Percentiles rank a stretch among this genome's conserved stretches.
These are phyloP conservation scores for Dactylellina leptospora DNA, from an alignment of 2,329 filamentous ascomycete genomes.

Conservation along the genomic window DNA sequence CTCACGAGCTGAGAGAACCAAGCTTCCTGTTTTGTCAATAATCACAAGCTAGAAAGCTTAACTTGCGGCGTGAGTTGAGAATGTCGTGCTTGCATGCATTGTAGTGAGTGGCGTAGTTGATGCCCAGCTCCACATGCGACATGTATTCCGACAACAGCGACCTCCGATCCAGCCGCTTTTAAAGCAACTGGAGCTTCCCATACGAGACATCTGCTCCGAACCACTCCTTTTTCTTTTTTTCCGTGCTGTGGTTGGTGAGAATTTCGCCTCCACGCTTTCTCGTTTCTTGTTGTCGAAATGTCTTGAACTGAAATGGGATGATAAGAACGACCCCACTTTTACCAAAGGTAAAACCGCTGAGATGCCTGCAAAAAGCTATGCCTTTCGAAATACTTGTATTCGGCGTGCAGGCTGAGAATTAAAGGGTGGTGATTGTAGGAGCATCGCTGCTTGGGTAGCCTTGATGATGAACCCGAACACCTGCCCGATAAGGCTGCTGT, in stretches of 20 bases:
- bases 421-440: too few species aligned
- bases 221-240: too few species aligned
- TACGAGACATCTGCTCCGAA: slow-evolving; percentile 21
- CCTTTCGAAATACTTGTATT: background rate
- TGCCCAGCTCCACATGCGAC: background rate
- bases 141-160: background rate
- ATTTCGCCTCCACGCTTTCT: background rate
- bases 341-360: background rate
- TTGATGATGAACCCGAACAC: slow-evolving; percentile 10
- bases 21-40: too few species aligned
- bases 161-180: background rate
- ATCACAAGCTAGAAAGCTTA: slow-evolving; percentile 21
- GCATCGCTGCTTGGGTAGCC: slow-evolving; percentile 16
- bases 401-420: background rate
- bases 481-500: slow-evolving; percentile 43
- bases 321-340: slow-evolving; percentile 5
- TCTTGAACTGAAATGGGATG: background rate
- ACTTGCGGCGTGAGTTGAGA: background rate
- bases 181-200: slow-evolving; percentile 14
- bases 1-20: too few species aligned
- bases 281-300: too few species aligned
- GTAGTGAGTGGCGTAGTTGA: background rate
- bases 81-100: slow-evolving; percentile 3
- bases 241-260: slow-evolving; percentile 5
- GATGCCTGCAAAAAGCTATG: background rate